Conservation (phyloP, 805 yeast species). For the Priceomyces medius region DNA sequence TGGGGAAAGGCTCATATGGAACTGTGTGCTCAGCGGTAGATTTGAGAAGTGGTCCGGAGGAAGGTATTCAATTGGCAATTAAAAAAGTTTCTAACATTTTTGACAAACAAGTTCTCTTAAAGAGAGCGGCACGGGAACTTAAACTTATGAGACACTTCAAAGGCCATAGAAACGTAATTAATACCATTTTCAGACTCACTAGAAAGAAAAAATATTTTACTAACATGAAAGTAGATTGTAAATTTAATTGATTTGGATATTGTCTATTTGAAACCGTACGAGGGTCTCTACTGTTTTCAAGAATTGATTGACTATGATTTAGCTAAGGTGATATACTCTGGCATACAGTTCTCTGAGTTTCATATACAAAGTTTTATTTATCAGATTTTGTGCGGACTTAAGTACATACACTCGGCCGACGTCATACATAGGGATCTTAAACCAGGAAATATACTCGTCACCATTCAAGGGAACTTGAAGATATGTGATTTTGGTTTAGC, state of each 20-base stretch:
- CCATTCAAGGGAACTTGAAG: slow-evolving; percentile 70
- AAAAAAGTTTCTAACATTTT: slow-evolving; percentile 78
- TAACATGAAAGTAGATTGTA: slow-evolving; percentile 48
- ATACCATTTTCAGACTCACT: background rate
- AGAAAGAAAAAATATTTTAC: slow-evolving; percentile 6
- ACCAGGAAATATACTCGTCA: slow-evolving; percentile 84
- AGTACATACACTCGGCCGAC: slow-evolving; percentile 88
- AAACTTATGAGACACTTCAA: slow-evolving; percentile 76
- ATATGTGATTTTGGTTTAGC: slow-evolving; percentile 95
- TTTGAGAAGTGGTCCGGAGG: slow-evolving; percentile 24
- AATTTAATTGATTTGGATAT: slow-evolving; percentile 73
- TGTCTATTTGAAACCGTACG: slow-evolving; percentile 63
- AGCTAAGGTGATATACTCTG: slow-evolving; percentile 74
- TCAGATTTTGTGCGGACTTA: slow-evolving; percentile 82
- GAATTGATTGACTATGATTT: slow-evolving; percentile 82
- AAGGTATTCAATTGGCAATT: slow-evolving; percentile 57
- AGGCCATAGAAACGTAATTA: slow-evolving; percentile 72
- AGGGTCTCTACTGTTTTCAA: slow-evolving; percentile 86
- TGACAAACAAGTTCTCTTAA: slow-evolving; percentile 61
- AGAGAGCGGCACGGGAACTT: slow-evolving; percentile 81
- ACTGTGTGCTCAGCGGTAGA: slow-evolving; percentile 77
- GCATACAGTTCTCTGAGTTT: slow-evolving; percentile 77
- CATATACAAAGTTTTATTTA: slow-evolving; percentile 75
- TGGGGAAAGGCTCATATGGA: slow-evolving; percentile 88
- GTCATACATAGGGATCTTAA: slow-evolving; percentile 91